These are phyloP conservation scores for Xylogone sp. DNA, from an alignment of 2,329 filamentous ascomycete species.

Conservation along the genomic window DNA sequence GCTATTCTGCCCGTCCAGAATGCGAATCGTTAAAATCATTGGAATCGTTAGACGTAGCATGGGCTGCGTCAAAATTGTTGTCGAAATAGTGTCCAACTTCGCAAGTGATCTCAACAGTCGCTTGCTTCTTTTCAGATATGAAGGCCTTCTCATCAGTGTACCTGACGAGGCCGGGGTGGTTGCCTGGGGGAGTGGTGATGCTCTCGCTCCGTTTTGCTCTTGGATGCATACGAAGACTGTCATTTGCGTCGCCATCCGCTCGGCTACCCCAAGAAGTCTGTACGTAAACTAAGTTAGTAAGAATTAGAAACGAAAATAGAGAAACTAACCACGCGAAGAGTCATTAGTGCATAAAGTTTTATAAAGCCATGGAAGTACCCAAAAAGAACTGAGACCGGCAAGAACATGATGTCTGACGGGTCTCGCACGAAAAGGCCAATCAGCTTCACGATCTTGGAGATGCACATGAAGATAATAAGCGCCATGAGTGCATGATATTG, in stretches of 20 bases:
- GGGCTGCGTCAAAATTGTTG: constrained; percentile 1
- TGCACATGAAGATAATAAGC: constrained; percentile 73
- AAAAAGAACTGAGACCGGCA: constrained; percentile 84
- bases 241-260: constrained; percentile 83
- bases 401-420: constrained; percentile 73
- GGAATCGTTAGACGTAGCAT: constrained; percentile 16
- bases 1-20: constrained; percentile 6
- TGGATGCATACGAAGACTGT: constrained; percentile 54
- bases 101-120: neutral
- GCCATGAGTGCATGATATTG: constrained; percentile 55
- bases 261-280: constrained; percentile 96
- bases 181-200: constrained; percentile 41
- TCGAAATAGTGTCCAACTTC: neutral
- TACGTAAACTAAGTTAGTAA: constrained; percentile 8
- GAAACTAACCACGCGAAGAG: constrained; percentile 72
- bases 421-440: constrained; percentile 82
- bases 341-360: constrained; percentile 83
- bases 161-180: constrained; percentile 38
- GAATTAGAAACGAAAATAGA: neutral
- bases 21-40: constrained; percentile 18
- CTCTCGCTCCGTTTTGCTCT: constrained; percentile 27
- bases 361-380: constrained; percentile 91
- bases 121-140: constrained; percentile 3
- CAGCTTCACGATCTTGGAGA: constrained; percentile 89
- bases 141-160: constrained; percentile 36